phyloP scores from a whole-genome alignment of 2,329 filamentous ascomycete genomes.

The Ascosphaera aggregata region DNA sequence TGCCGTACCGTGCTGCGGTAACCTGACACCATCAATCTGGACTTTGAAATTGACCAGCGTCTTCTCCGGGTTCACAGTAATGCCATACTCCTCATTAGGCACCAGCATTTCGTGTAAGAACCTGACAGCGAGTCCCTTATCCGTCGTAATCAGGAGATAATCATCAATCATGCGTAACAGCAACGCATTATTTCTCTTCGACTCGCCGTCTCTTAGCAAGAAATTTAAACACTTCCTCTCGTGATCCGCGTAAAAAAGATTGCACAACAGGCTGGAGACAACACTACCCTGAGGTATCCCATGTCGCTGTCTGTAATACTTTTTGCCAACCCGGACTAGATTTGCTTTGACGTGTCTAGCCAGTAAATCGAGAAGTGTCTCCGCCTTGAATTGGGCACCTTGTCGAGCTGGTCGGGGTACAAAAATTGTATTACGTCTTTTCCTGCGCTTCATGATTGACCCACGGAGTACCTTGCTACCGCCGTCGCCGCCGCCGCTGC shows the following conservation, averaged over 20 bases:
- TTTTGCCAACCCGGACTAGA: slow-evolving; percentile 69
- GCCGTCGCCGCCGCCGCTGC: slow-evolving; percentile 5
- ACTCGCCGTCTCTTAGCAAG: slow-evolving; percentile 17
- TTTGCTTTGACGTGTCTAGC: slow-evolving; percentile 64
- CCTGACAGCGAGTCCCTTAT: slow-evolving; percentile 37
- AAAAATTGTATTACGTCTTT: slow-evolving; percentile 44
- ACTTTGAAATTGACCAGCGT: slow-evolving; percentile 67
- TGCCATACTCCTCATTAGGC: slow-evolving; percentile 58
- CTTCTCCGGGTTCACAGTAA: slow-evolving; percentile 53
- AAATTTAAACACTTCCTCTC: slow-evolving; percentile 50
- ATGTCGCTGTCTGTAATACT: slow-evolving; percentile 62
- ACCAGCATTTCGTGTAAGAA: slow-evolving; percentile 65
- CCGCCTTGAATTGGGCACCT: slow-evolving; percentile 32
- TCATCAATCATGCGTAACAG: slow-evolving; percentile 76
- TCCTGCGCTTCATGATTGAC: slow-evolving; percentile 18
- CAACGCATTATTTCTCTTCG: slow-evolving; percentile 29
- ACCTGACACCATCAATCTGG: slow-evolving; percentile 26
- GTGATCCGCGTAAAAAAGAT: slow-evolving; percentile 84
- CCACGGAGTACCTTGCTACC: slow-evolving; percentile 4
- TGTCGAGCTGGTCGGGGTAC: slow-evolving; percentile 43
- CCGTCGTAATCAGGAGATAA: slow-evolving; percentile 66
- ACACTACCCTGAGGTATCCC: slow-evolving; percentile 91
- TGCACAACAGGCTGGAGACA: slow-evolving; percentile 69
- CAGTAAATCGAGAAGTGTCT: slow-evolving; percentile 45
- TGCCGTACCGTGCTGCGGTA: slow-evolving; percentile 26